phyloP scores from a whole-genome alignment of 768 basidiomycete species.

The Mycena epipterygia region DNA sequence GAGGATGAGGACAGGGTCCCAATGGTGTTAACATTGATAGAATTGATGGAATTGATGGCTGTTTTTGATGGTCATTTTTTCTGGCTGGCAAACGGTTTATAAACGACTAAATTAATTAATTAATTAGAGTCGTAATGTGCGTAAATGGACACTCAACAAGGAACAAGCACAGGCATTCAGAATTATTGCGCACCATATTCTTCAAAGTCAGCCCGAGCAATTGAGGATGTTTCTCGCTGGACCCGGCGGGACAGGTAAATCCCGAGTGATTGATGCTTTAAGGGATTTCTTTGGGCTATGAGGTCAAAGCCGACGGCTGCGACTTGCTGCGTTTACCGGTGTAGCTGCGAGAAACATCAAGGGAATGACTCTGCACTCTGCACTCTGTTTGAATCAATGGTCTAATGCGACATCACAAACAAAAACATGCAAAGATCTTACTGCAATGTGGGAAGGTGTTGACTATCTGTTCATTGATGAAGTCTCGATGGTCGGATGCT shows the following conservation, averaged over 20 bases:
- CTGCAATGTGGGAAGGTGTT: constrained; percentile 41
- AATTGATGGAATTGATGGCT: too few relatives aligned
- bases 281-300: constrained; percentile 44
- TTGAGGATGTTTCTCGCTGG: constrained; percentile 54
- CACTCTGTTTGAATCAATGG: constrained; percentile 38
- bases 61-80: too few relatives aligned
- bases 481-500: constrained; percentile 56
- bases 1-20: too few relatives aligned
- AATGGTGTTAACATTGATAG: too few relatives aligned
- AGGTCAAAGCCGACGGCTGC: constrained; percentile 42
- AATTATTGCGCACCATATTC: constrained; percentile 46
- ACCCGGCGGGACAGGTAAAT: constrained; percentile 60
- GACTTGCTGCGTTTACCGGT: constrained; percentile 52
- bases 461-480: constrained; percentile 54
- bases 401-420: constrained; percentile 7
- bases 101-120: too few relatives aligned
- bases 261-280: constrained; percentile 52
- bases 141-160: constrained; percentile 47
- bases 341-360: constrained; percentile 55
- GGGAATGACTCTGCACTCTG: constrained; percentile 57
- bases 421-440: constrained; percentile 33
- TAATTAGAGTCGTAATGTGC: too few relatives aligned
- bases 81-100: too few relatives aligned
- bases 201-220: constrained; percentile 25
- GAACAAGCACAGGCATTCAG: constrained; percentile 51